phyloP scores from a whole-genome alignment of 768 basidiomycete species.

The Termitomyces sp. region DNA sequence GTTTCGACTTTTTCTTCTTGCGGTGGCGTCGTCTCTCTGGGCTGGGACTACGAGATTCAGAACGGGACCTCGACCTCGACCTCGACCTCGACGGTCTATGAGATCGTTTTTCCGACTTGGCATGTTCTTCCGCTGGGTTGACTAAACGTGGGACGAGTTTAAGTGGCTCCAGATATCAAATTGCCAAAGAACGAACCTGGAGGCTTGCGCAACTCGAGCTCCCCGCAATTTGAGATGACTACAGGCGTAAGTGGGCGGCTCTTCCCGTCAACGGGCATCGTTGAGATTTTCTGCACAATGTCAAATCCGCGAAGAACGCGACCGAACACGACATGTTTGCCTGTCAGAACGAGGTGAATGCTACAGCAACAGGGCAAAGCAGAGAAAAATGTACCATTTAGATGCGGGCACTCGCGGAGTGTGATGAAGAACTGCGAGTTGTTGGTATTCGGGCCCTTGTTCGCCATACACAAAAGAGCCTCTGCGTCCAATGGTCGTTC shows the following conservation, averaged over 20 bases:
- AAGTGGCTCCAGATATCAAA: background rate
- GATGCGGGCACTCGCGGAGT: constrained; percentile 65
- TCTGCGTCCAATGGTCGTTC: constrained; percentile 55
- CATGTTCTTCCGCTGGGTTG: constrained; percentile 7
- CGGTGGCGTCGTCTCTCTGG: constrained; percentile 14
- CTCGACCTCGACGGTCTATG: constrained; percentile 9
- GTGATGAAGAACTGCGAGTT: constrained; percentile 87
- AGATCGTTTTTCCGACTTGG: constrained; percentile 13
- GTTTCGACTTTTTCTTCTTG: constrained; percentile 18
- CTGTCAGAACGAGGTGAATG: constrained; percentile 20
- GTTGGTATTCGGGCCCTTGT: constrained; percentile 79
- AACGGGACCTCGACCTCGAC: constrained; percentile 9
- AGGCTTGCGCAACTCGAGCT: constrained; percentile 63
- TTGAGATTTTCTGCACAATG: constrained; percentile 52
- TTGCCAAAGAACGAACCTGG: constrained; percentile 13
- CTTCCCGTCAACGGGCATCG: constrained; percentile 68
- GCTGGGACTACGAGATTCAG: constrained; percentile 12
- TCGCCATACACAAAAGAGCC: constrained; percentile 88
- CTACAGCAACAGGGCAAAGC: background rate
- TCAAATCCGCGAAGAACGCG: constrained; percentile 55
- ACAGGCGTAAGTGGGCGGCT: constrained; percentile 68
- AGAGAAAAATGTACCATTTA: constrained; percentile 47
- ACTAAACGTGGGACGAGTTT: background rate
- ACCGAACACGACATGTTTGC: constrained; percentile 48
- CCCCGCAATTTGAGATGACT: constrained; percentile 72